Conservation (phyloP, 2,329 filamentous ascomycete species). For the Colletotrichum chlorophyti region DNA sequence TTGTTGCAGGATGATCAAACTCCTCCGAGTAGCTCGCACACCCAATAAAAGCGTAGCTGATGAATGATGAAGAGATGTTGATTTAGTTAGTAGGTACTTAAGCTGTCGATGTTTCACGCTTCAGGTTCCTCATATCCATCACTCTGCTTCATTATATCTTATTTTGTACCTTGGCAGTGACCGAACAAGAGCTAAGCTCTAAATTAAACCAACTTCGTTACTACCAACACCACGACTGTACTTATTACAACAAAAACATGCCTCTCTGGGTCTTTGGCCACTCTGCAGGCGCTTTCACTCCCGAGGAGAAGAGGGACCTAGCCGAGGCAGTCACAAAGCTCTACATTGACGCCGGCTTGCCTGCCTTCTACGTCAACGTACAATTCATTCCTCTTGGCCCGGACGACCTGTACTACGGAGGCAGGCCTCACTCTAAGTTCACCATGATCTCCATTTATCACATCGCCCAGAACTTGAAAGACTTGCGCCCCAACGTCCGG, state of each 20-base stretch:
- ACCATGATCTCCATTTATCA: not conserved
- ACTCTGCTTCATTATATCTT: too few species aligned
- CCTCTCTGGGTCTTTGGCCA: not conserved
- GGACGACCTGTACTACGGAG: not conserved
- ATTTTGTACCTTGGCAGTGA: too few species aligned
- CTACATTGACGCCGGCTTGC: not conserved
- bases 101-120: too few species aligned
- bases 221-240: too few species aligned
- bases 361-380: not conserved
- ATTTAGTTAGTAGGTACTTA: too few species aligned
- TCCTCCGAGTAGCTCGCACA: too few species aligned
- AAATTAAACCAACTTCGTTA: too few species aligned
- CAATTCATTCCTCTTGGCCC: not conserved
- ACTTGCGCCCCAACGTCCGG: not conserved
- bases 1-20: too few species aligned
- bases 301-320: not conserved
- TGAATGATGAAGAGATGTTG: too few species aligned
- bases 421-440: not conserved
- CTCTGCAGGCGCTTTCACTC: not conserved
- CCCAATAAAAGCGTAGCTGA: too few species aligned
- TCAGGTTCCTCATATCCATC: too few species aligned
- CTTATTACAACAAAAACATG: not conserved
- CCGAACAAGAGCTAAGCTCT: too few species aligned
- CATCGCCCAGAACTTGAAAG: not conserved
- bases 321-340: not conserved